Evolutionary conservation across 2,329 filamentous ascomycete species (phyloP), one percentile per base, ranked within the genome.

Genomic region (Teratosphaeriaceae sp.): DNA sequence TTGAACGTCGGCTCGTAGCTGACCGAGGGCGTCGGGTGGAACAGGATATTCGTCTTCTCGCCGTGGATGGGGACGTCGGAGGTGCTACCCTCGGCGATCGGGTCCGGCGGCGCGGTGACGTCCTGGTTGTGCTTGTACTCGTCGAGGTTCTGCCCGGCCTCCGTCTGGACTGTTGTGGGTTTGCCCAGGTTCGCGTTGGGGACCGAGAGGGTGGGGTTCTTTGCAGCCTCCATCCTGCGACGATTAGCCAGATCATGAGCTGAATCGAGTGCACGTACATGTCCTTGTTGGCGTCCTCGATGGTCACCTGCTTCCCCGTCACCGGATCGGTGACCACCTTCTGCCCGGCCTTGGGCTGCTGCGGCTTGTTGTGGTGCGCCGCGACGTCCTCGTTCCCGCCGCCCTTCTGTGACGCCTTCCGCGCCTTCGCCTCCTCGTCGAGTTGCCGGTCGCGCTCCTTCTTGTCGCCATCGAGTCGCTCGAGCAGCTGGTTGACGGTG

Each of bases 21-120:
- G 52, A 95, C 78, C 0, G 84, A 85, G 0, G 90, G 90, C 0
- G 90, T 97, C 13, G 92, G 90, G 64, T 96, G 90, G 65, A 97
- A 97, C 22, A 96, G 75, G 15, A 97, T 82, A 49, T 95, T 96
- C 3, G 92, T 97, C 75, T 92, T 96, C 62, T 97, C 90, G 57
- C 89, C 90, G 59, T 89, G 85, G 45, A 97, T 94, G 2, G 92
- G 92, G 1, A 97, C 88, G 65, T 97, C 92, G 20, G 87, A 89
- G 0, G 90, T 97, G 24, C 83, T 80, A 19, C 88, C 87, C 44
- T 82, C 76, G 13, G 82, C 81, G 16, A 95, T 73, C 0, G 90
- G 90, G 52, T 94, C 89, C 1, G 90, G 90, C 2, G 90, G 90
- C 0, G 90, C 86, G 0, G 88, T 94, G 44, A 94, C 73, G 65